Evolutionary conservation across 176 grass and related monocot genomes (phyloP).

Genomic region (Eleusine coracana): DNA sequence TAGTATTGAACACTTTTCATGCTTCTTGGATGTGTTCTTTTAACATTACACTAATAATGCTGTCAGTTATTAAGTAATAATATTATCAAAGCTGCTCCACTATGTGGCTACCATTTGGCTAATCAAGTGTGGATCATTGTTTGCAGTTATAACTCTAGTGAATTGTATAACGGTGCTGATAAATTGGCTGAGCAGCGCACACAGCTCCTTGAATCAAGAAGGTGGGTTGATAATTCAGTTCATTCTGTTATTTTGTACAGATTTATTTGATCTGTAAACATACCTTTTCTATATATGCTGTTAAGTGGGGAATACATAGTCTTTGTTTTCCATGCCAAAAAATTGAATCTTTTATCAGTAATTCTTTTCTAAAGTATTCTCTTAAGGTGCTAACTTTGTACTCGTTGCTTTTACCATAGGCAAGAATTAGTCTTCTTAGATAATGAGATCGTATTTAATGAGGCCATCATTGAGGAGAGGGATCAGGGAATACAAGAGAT

Average conservation of each 20-base stretch:
- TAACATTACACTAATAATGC: background rate
- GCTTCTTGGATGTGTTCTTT: background rate
- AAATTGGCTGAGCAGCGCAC: conserved; percentile 63
- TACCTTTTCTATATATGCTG: background rate
- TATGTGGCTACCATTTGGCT: conserved; percentile 24
- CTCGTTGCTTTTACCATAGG: conserved; percentile 40
- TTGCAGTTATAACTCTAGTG: conserved; percentile 78
- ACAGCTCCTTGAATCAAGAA: conserved; percentile 64
- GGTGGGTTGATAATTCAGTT: conserved; percentile 20
- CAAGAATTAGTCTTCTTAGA: conserved; percentile 85
- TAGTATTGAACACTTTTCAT: background rate
- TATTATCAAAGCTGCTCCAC: background rate
- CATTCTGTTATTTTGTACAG: background rate
- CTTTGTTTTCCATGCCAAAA: conserved; percentile 28
- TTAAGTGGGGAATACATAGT: background rate
- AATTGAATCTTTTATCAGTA: background rate
- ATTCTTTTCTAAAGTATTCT: background rate
- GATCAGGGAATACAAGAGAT: conserved; percentile 93
- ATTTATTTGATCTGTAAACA: background rate
- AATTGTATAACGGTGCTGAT: conserved; percentile 57
- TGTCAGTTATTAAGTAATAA: background rate
- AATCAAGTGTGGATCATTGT: conserved; percentile 25
- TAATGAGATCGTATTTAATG: conserved; percentile 87
- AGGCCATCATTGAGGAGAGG: conserved; percentile 92
- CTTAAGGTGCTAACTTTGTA: background rate